Evolutionary conservation across 177 flowering plant species (phyloP).

Genomic region (Vitis hybrid): DNA sequence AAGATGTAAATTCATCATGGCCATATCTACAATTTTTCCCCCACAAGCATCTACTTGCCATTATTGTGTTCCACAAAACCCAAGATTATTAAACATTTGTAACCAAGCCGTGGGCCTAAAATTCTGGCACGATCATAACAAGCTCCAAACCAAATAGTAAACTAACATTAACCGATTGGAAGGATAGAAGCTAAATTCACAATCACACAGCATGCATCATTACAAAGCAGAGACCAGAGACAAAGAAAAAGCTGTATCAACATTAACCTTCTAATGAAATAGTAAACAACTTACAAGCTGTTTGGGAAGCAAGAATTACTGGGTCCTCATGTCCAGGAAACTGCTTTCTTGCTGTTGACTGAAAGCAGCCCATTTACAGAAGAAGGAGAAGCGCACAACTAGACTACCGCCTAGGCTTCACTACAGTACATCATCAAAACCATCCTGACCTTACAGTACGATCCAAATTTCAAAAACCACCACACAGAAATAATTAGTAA

Average conservation of each 20-base stretch:
- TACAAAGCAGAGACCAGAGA: no score
- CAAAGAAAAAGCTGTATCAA: not conserved
- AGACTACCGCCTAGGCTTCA: constrained; percentile 28
- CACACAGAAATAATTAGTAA: not conserved
- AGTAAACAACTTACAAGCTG: constrained; percentile 71
- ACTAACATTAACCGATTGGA: no score
- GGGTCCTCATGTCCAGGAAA: constrained; percentile 66
- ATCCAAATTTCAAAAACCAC: constrained; percentile 8
- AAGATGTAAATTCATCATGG: no score
- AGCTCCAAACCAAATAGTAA: no score
- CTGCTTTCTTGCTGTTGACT: constrained; percentile 41
- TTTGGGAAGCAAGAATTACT: constrained; percentile 60
- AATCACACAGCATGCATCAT: no score
- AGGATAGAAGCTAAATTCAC: no score
- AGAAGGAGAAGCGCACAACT: constrained; percentile 15
- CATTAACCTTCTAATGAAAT: not conserved
- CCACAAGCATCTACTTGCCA: no score
- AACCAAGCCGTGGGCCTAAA: no score
- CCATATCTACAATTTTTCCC: no score
- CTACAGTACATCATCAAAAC: constrained; percentile 20
- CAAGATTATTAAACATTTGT: no score
- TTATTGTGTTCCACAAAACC: no score
- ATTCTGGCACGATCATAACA: no score
- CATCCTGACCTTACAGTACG: constrained; percentile 32
- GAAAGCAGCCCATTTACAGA: constrained; percentile 65